Percentiles rank a stretch among this genome's conserved stretches.
These are phyloP conservation scores for Pyrenopolyporus hunteri DNA, from an alignment of 495 filamentous ascomycete genomes.

Conservation along the genomic window DNA sequence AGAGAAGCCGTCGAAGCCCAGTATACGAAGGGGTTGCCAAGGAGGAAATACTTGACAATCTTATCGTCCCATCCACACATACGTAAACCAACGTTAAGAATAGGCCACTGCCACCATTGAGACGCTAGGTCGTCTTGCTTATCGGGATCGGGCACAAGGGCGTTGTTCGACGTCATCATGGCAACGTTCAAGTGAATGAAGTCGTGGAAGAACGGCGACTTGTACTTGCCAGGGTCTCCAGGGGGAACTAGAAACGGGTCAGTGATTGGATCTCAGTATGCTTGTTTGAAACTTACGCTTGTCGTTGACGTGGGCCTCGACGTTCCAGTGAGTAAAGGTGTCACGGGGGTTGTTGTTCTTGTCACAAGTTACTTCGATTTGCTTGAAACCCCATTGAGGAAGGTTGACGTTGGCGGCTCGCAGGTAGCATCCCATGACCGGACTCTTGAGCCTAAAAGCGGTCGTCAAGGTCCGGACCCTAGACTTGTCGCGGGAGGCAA, in stretches of 20 bases:
- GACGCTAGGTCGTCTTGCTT: constrained; percentile 99
- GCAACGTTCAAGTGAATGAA: constrained; percentile 98
- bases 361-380: constrained; percentile 94
- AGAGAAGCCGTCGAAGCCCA: constrained; percentile 88
- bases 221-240: constrained; percentile 90
- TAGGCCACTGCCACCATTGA: constrained; percentile 97
- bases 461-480: constrained; percentile 92
- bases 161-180: constrained; percentile 99
- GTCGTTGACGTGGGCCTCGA: constrained; percentile 93
- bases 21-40: constrained; percentile 95
- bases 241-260: constrained; percentile 72
- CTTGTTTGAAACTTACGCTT: constrained; percentile 68
- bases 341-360: constrained; percentile 94
- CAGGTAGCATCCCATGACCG: constrained; percentile 86
- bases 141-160: constrained; percentile 94
- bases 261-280: constrained; percentile 15
- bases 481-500: constrained; percentile 80
- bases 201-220: constrained; percentile 93
- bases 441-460: constrained; percentile 86
- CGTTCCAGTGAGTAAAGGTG: constrained; percentile 98
- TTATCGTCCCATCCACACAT: constrained; percentile 99
- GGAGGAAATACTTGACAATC: constrained; percentile 96
- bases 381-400: constrained; percentile 99
- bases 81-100: constrained; percentile 90
- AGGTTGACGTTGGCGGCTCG: constrained; percentile 95